Base-by-base conservation (phyloP, 352 stramenopile genomes). In the Aphanomyces invadans region DNA sequence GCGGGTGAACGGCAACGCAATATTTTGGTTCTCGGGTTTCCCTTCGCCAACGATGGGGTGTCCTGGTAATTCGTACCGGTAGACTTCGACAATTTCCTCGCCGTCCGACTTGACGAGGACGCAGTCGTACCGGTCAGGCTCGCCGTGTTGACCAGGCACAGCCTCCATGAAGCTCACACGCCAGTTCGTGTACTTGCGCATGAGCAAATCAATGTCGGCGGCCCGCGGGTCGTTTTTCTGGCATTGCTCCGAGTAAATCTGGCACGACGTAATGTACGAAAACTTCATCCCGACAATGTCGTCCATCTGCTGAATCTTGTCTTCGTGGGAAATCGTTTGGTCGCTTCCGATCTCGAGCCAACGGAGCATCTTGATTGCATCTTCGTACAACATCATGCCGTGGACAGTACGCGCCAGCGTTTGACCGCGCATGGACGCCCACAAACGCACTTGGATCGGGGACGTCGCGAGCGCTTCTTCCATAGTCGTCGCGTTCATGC, bases 301-400 rank as follows among this genome's bases (percentile, higher is more conserved):
- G 64, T 92, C 85, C 80, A 95, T 92, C 70, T 92, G 83, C 73
- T 92, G 88, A 62, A 94, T 94, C 73, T 95, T 95, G 39, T 93
- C 82, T 62, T 92, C 69, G 65, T 95, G 87, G 0, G 82, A 88
- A 23, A 95, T 88, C 32, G 74, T 86, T 48, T 89, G 76, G 57
- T 95, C 84, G 12, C 81, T 91, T 65, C 86, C 88, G 28, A 95
- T 62, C 65, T 95, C 86, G 7, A 95, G 71, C 86, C 86, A 95
- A 4, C 83, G 81, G 26, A 95, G 65, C 10, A 95, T 73, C n/a
- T 83, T 83, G 33, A 95, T 81, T 1, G 85, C 83, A 33, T 94
- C 83, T 75, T 94, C 85, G 70, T 95, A 95, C 72, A 94, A 72
- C 85, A 94, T 94, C 82, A 95, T 94, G 19, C 87, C 87, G 54